Base-by-base conservation (phyloP, 2,329 filamentous ascomycete species). In the Clonostachys rhizophaga region DNA sequence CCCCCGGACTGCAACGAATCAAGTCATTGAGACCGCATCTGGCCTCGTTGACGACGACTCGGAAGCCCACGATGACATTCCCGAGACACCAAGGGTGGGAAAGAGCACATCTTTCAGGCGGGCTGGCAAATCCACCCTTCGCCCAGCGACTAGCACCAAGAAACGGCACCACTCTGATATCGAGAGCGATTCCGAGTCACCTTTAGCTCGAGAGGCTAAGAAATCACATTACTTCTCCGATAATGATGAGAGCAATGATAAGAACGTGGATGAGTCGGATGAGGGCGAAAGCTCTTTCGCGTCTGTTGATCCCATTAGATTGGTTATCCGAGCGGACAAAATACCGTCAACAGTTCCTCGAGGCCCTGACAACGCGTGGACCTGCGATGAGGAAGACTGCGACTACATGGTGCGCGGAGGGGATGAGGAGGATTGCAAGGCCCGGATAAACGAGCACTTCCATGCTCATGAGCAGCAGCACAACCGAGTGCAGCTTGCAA, bases 321-420 rank as follows among this genome's bases (percentile, higher is more conserved):
- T 81, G 14, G 67, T 76, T 12, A 65, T 80, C 10, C 69, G 69
- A 24, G 68, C 75, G 6, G 75, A 81, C 47, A 71, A 64, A 43
- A 55, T 79, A 11, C 78, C 76, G 1, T 72, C 74, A 5, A 65
- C 68, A 8, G 64, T 61, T 4, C 72, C 79, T 1, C 69, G 72
- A 34, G 83, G 79, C 0, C 78, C 81, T 0, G 73, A 81, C 49
- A 78, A 84, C 46, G 81, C 81, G 0, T 90, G 86, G 85, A 69
- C 68, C 2, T 90, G 86, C 56, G 75, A 76, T 5, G 74, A 85
- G 50, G 78, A 81, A 11, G 82, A 76, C 20, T 90, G 86, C 56
- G 67, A 67, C 36, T 83, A 83, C 54, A 72, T 83, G 39, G 80
- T 89, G 11, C 83, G 83, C 50, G 75, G 74, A 3, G 81, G 80